These are phyloP conservation scores for Zizania latifolia DNA, from an alignment of 176 grass and related monocot genomes.

Conservation along the genomic window DNA sequence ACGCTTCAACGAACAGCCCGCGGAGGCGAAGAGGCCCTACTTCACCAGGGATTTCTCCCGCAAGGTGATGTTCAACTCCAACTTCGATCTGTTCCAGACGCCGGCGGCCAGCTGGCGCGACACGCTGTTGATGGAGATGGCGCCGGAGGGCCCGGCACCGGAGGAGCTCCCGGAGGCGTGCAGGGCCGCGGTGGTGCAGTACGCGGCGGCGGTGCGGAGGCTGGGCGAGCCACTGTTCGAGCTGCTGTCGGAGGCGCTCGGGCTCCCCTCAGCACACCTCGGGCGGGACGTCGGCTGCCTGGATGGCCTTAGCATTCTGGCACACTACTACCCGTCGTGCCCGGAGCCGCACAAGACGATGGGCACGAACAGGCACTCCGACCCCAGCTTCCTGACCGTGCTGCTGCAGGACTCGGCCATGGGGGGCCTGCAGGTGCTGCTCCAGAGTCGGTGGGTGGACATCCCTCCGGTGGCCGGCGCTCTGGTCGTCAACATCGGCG, in stretches of 20 bases:
- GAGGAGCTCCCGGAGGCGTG: conserved; percentile 21
- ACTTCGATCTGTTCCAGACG: conserved; percentile 38
- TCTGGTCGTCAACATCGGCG: neutral
- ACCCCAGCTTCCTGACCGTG: conserved; percentile 41
- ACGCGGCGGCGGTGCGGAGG: neutral
- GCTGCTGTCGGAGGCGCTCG: conserved; percentile 50
- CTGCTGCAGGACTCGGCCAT: conserved; percentile 25
- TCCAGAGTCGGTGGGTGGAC: neutral
- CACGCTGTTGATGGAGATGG: conserved; percentile 28
- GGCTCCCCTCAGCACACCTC: conserved; percentile 7
- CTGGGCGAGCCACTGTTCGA: conserved; percentile 28
- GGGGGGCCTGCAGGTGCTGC: neutral
- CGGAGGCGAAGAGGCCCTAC: conserved; percentile 29
- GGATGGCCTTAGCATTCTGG: neutral
- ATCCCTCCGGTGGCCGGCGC: neutral
- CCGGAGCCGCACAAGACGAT: conserved; percentile 45
- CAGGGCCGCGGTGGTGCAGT: conserved; percentile 23
- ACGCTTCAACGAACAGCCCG: conserved; percentile 34
- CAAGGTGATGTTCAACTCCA: conserved; percentile 12
- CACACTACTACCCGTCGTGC: conserved; percentile 53
- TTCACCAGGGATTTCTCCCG: conserved; percentile 29
- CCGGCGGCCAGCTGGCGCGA: conserved; percentile 53
- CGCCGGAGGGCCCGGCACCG: neutral
- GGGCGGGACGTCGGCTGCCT: conserved; percentile 27
- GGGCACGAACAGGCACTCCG: conserved; percentile 34